Base-by-base conservation (phyloP, 805 yeast genomes). In the Wickerhamiella cacticola region DNA sequence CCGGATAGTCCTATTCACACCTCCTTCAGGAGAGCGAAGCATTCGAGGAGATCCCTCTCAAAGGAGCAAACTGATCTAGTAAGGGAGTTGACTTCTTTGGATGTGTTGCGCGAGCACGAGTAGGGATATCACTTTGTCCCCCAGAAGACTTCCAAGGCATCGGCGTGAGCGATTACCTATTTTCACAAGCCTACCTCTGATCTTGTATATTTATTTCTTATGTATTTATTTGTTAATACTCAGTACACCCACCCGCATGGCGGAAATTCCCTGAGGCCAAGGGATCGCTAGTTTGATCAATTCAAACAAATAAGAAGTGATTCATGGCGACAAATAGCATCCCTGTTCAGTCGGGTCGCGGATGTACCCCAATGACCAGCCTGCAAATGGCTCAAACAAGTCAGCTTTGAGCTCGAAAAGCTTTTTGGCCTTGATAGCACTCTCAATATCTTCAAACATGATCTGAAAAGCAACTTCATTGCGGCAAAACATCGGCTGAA, bases 51-150 rank as follows among this genome's bases (percentile, higher is more conserved):
- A 48, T 64, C 65, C 1, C 60, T 75, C 28, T 74, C 80, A 0
- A 72, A 63, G 53, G 82, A 77, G 57, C 80, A 78, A 55, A 61
- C 62, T 36, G 74, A 73, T 55, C 59, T 78, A 13, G 59, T 75
- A 44, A 64, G 64, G 34, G 77, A 72, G 56, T 58, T 76, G 41
- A 68, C 68, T 6, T 39, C 42, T 5, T 18, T 39, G 19, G 59
- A 31, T 15, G 38, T 24, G 18, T 18, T 31, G 19, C 18, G 19
- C 8, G 36, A 31, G n/a, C 5, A 12, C 4, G 19, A 31, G 3
- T 31, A 15, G n/a, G n/a, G 36, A 7, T 25, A 7, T 25, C 9
- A 7, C 28, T 10, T 25, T 7, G 10, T 25, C 28, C 10, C 7
- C 28, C 7, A 25, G 28, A 25, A 25, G 28, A 10, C 28, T 10